These are phyloP conservation scores for Marsdenia floribunda DNA, from an alignment of 257 asterid species.

Conservation along the genomic window DNA sequence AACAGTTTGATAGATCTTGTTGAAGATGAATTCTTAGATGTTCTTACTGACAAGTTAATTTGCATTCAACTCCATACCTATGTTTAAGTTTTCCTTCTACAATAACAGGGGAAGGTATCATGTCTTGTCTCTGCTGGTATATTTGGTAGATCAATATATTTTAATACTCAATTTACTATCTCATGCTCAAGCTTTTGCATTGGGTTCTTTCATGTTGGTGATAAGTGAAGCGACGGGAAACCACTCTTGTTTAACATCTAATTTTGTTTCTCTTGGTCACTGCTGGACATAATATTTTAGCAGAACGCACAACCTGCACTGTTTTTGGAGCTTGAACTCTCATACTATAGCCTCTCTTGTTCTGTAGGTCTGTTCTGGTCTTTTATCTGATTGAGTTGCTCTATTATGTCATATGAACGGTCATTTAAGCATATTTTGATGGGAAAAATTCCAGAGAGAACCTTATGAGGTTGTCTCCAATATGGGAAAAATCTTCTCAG, in stretches of 20 bases:
- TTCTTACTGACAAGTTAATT: neutral
- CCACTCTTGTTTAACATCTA: too few species aligned
- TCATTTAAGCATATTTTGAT: neutral
- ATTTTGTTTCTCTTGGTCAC: neutral
- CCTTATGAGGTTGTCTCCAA: neutral
- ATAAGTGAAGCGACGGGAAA: neutral
- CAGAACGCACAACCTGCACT: neutral
- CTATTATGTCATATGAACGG: neutral
- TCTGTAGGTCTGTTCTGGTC: neutral
- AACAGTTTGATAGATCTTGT: neutral
- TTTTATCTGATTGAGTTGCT: neutral
- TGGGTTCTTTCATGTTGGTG: neutral
- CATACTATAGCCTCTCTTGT: neutral
- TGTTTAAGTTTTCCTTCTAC: neutral
- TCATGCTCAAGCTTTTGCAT: neutral
- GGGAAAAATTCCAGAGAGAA: neutral
- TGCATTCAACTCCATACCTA: neutral
- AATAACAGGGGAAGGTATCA: neutral
- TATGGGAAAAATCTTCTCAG: neutral
- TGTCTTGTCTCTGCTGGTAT: neutral
- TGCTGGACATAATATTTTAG: neutral
- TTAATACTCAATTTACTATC: neutral
- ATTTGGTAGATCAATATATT: neutral
- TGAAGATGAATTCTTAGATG: neutral
- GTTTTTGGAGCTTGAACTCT: neutral